Base-by-base conservation (phyloP, 2,329 filamentous ascomycete genomes). In the Erysiphe neolycopersici region DNA sequence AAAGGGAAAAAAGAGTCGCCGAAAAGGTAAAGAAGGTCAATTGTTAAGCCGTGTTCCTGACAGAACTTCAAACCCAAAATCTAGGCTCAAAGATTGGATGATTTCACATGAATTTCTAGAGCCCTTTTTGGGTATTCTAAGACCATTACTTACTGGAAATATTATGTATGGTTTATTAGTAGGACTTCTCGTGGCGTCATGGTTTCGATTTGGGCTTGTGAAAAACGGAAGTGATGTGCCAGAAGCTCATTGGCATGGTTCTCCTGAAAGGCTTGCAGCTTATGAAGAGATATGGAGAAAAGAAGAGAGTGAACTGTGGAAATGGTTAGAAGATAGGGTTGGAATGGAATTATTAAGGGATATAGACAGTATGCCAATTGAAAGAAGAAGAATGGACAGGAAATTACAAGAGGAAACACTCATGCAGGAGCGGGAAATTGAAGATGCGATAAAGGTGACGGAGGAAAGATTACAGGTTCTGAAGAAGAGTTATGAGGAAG, bases 251-350 rank as follows among this genome's bases (percentile, higher is more conserved):
- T 50, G 63, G 45, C 59, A 59, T 2, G 38, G 55, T 45, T 51
- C 53, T 22, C 69, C 79, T 0, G 74, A 85, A 44, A 71, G 84
- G 5, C 62, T 84, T 14, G 74, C 78, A 2, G 83, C 81, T 0
- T 95, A 94, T 57, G 85, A 95, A 51, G 81, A 93, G 60, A 79
- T 95, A 55, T 98, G 56, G 51, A 50, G 54, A 43, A 48, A 52
- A 43, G 58, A 59, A 47, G 58, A 58, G 33, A 58, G 55, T 39
- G 56, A 59, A 40, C 47, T 59, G 0, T 59, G 58, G 51, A 48
- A 54, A 43, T 57, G 54, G 58, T 48, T 54, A 4, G 53, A 53
- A 42, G 56, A 54, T 40, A 49, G 54, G 19, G 52, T 55, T 4
- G 54, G 52, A 2, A 87, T 85, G 79, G 82, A 2, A 63, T 89